Base-by-base conservation (phyloP, 495 filamentous ascomycete species). In the Neurospora sp. region DNA sequence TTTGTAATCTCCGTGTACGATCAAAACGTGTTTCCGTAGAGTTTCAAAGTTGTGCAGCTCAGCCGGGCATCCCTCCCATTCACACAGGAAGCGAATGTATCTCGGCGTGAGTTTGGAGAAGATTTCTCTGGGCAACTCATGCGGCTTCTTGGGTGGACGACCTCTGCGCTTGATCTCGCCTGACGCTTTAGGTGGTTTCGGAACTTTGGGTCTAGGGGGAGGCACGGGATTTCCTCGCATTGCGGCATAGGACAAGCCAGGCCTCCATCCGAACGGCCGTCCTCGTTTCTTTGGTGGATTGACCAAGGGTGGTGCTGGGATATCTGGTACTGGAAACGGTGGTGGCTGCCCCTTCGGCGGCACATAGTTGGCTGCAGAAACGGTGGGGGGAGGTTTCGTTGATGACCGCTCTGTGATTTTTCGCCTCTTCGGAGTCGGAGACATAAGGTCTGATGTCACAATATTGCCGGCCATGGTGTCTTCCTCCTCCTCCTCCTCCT, bases 41-140 rank as follows among this genome's bases (percentile, higher is more conserved):
- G 89, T 89, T 3, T 90, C 87, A 40, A 93, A 78, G 77, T 94
- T 94, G 75, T 95, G 92, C 4, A 96, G 83, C 77, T 93, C 87
- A 0, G 90, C 88, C 6, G 84, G 84, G 77, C 93, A 96, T 23
- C 75, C 73, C 37, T 77, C 69, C 82, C 82, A 83, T 71, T 83
- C 82, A 72, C 82, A 83, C 11, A 73, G 62, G 72, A 83, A 83
- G 27, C 72, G 40, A 16, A 78, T 14, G 42, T 79, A 83, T 20
- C 75, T 75, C 5, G 79, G 77, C 3, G 71, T 75, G 12, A 79
- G 73, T 5, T 71, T 70, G 2, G 73, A 71, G 70, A 80, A 83
- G 27, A 79, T 37, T 27, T 78, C 71, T 27, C 76, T 74, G 3
- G 78, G 75, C 16, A 74, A 73, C 10, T 75, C 76, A 3, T 76